Conservation (phyloP, 495 filamentous ascomycete genomes). For the Daldinia decipiens region DNA sequence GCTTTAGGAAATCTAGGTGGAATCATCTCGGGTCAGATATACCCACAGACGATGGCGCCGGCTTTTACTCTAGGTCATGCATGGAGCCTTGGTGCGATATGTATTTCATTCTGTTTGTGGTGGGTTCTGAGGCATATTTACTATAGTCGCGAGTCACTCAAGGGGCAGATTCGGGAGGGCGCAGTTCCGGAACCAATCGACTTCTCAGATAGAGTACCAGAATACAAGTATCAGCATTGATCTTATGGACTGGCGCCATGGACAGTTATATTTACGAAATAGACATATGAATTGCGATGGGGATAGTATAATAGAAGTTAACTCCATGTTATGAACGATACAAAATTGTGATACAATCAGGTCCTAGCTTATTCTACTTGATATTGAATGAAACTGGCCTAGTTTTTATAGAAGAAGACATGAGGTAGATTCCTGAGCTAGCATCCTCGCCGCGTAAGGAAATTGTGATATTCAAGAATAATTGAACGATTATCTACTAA, state of each 20-base stretch:
- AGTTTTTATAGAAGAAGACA: too few species aligned
- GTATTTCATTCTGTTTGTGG: constrained; percentile 42
- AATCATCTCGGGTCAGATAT: constrained; percentile 52
- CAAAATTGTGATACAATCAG: too few species aligned
- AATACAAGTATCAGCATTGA: constrained; percentile 48
- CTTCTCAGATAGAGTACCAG: constrained; percentile 40
- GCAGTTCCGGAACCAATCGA: constrained; percentile 2
- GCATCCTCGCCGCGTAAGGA: too few species aligned
- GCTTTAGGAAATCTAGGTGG: constrained; percentile 55
- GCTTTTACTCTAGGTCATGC: constrained; percentile 47
- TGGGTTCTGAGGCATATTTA: constrained; percentile 45
- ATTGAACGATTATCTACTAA: too few species aligned
- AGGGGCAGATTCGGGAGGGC: constrained; percentile 29
- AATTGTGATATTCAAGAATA: too few species aligned
- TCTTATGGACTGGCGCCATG: too few species aligned
- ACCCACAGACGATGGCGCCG: constrained; percentile 44
- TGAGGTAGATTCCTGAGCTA: too few species aligned
- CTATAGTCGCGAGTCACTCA: constrained; percentile 38
- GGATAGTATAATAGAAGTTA: constrained; percentile 21
- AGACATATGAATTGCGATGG: constrained; percentile 22
- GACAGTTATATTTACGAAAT: too few species aligned
- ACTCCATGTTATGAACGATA: too few species aligned
- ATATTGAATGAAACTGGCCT: too few species aligned
- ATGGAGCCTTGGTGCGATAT: constrained; percentile 46
- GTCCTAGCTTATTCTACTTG: too few species aligned